These are phyloP conservation scores for Fusarium fujikuroi DNA, from an alignment of 2,329 filamentous ascomycete genomes.

Conservation along the genomic window DNA sequence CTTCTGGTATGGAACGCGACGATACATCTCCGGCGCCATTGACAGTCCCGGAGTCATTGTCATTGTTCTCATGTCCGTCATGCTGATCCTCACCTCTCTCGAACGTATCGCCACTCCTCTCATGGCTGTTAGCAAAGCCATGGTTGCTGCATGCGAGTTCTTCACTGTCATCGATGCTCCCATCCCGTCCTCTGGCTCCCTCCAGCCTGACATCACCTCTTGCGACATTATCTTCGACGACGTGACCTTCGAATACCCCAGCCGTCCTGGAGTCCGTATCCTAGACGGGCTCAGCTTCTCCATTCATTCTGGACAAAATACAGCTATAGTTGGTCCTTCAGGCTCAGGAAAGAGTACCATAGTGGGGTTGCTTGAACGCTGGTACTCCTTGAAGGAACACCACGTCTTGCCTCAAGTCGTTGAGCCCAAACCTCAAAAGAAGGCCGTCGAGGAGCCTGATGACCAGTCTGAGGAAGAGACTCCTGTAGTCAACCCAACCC, in stretches of 20 bases:
- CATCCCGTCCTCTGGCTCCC: conserved; percentile 24
- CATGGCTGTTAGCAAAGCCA: conserved; percentile 48
- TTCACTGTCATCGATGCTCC: conserved; percentile 47
- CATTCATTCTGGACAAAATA: conserved; percentile 69
- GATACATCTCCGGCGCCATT: conserved; percentile 50
- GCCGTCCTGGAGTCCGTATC: conserved; percentile 31
- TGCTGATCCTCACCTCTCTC: conserved; percentile 51
- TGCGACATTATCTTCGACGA: conserved; percentile 60
- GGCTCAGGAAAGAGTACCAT: conserved; percentile 77
- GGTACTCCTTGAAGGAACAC: conserved; percentile 60
- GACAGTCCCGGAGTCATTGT: conserved; percentile 52
- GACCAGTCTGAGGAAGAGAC: not conserved
- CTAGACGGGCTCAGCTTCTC: conserved; percentile 61
- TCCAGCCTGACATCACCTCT: conserved; percentile 37
- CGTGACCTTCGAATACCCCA: conserved; percentile 37
- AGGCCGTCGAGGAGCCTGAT: not conserved
- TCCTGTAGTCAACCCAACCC: not conserved
- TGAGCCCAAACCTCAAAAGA: not conserved
- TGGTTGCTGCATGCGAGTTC: conserved; percentile 45
- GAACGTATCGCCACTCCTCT: conserved; percentile 54
- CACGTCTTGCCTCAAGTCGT: conserved; percentile 22
- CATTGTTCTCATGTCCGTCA: conserved; percentile 52
- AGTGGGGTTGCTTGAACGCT: conserved; percentile 72
- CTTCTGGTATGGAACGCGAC: conserved; percentile 57
- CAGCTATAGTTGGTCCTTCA: conserved; percentile 75